These are phyloP conservation scores for Cucumis hystrix DNA, from an alignment of 306 rosid genomes.

Conservation along the genomic window DNA sequence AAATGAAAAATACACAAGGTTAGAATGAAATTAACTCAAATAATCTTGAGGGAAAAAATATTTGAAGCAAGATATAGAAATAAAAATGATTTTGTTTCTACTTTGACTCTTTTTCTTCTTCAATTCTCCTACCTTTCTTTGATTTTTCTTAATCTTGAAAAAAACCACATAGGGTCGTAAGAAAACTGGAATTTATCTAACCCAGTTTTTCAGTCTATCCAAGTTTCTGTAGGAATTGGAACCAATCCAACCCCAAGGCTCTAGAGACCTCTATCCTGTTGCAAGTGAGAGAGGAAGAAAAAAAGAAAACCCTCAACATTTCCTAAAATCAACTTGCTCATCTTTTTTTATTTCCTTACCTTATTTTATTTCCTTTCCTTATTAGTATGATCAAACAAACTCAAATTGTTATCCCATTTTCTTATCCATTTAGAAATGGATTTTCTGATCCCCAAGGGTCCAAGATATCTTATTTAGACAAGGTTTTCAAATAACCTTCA, in stretches of 20 bases:
- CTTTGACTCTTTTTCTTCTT: too few relatives aligned
- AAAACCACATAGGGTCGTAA: not conserved
- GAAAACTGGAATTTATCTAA: not conserved
- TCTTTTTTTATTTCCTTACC: not conserved
- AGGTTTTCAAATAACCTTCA: not conserved
- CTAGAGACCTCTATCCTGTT: not conserved
- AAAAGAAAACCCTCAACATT: not conserved
- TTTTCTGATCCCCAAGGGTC: not conserved
- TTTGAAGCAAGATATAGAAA: too few relatives aligned
- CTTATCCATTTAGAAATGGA: not conserved
- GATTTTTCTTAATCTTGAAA: not conserved
- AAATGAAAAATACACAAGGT: too few relatives aligned
- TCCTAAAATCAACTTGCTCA: not conserved
- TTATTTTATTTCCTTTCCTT: not conserved
- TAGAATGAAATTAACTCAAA: too few relatives aligned
- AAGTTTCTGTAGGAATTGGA: not conserved
- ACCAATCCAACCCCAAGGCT: not conserved
- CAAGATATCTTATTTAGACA: not conserved
- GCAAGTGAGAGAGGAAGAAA: not conserved
- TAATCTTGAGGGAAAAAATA: too few relatives aligned
- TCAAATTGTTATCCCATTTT: not conserved
- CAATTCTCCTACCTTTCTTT: too few relatives aligned
- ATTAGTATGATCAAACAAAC: not conserved
- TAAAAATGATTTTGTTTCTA: too few relatives aligned
- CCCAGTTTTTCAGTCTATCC: not conserved